A percentile compares a stretch with the other conserved stretches of the same genome.
Conservation (phyloP, 805 yeast genomes). For the Vanderwaltozyma polyspora region DNA sequence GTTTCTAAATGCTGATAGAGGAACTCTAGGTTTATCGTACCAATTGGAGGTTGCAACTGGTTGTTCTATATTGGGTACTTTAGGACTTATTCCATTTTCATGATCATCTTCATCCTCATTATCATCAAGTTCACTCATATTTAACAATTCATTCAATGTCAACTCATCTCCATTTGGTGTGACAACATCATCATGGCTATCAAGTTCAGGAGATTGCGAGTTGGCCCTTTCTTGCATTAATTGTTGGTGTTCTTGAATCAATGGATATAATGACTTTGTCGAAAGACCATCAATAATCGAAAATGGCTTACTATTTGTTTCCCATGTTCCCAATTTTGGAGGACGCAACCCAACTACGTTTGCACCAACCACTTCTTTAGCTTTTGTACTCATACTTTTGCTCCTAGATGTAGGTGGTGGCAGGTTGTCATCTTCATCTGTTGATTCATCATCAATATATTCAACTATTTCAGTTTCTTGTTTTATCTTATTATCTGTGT, state of each 20-base stretch:
- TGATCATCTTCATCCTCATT: conserved; percentile 46
- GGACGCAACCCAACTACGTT: conserved; percentile 79
- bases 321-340: conserved; percentile 89
- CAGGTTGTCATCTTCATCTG: conserved; percentile 81
- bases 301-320: conserved; percentile 71
- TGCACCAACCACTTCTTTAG: conserved; percentile 87
- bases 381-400: conserved; percentile 56
- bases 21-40: conserved; percentile 43
- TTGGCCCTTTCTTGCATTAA: conserved; percentile 14
- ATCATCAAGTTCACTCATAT: conserved; percentile 79
- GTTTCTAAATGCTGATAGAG: conserved; percentile 84
- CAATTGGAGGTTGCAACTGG: conserved; percentile 30
- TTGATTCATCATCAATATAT: conserved; percentile 70
- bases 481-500: conserved; percentile 6
- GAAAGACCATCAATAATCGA: conserved; percentile 92
- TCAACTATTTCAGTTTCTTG: conserved; percentile 27
- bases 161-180: conserved; percentile 27
- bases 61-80: too few relatives aligned
- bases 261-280: conserved; percentile 66
- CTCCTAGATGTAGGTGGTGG: conserved; percentile 54
- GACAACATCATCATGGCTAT: conserved; percentile 3
- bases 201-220: conserved; percentile 16
- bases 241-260: conserved; percentile 26
- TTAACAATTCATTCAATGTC: conserved; percentile 69
- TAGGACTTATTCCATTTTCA: too few relatives aligned